phyloP scores from a whole-genome alignment of 345 rosid species.

The Citrus sinensis region DVS_A1.0 CM039162.1:29698001-29698500 shows the following conservation, averaged over 20 bases:
- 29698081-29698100: slow-evolving; percentile 32
- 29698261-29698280: slow-evolving; percentile 54
- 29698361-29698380: slow-evolving; percentile 8
- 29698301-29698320: slow-evolving; percentile 10
- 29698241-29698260: slow-evolving; percentile 32
- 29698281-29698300: slow-evolving; percentile 47
- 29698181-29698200: slow-evolving; percentile 39
- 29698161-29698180: slow-evolving; percentile 31
- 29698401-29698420: slow-evolving; percentile 8
- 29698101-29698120: slow-evolving; percentile 30
- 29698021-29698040: slow-evolving; percentile 46
- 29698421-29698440: not conserved
- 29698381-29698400: slow-evolving; percentile 25
- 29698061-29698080: slow-evolving; percentile 39
- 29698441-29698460: not conserved
- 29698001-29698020: slow-evolving; percentile 53
- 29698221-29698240: slow-evolving; percentile 24
- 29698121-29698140: slow-evolving; percentile 36
- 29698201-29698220: slow-evolving; percentile 36
- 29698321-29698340: slow-evolving; percentile 13
- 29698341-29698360: slow-evolving; percentile 29
- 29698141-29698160: slow-evolving; percentile 55
- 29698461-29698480: slow-evolving; percentile 22
- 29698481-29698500: not conserved
- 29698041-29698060: slow-evolving; percentile 41